Percentiles rank a stretch among this genome's conserved stretches.
These are phyloP conservation scores for Globomyces pollinis-pini DNA, from an alignment of 192 early-diverging fungal genomes.

Conservation along the genomic window DNA sequence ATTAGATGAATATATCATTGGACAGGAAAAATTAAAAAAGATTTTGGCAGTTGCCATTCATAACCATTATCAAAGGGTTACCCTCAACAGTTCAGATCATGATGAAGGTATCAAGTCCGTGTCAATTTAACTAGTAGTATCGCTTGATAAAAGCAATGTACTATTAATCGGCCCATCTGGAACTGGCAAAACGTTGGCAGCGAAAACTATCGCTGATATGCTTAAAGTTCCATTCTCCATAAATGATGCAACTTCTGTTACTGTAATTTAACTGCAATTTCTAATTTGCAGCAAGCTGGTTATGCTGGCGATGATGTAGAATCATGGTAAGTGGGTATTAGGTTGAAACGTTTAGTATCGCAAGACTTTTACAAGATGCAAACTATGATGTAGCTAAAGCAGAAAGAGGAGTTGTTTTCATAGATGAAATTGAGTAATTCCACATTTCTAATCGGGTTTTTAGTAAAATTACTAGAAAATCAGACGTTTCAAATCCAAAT, in stretches of 20 bases:
- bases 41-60: slow-evolving; percentile 76
- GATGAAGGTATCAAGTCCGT: slow-evolving; percentile 28
- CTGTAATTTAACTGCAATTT: no score
- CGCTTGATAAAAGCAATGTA: slow-evolving; percentile 89
- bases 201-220: slow-evolving; percentile 72
- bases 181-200: slow-evolving; percentile 78
- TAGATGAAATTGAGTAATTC: slow-evolving; percentile 93
- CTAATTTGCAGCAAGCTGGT: no score
- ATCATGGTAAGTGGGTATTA: no score
- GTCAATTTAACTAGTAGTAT: no score
- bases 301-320: slow-evolving; percentile 92
- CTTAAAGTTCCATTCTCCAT: slow-evolving; percentile 83
- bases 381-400: slow-evolving; percentile 81
- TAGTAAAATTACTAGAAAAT: slow-evolving; percentile 76
- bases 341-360: no score
- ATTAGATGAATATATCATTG: slow-evolving; percentile 80
- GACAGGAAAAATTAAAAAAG: slow-evolving; percentile 76
- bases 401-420: slow-evolving; percentile 82
- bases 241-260: slow-evolving; percentile 86
- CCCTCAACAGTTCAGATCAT: slow-evolving; percentile 40
- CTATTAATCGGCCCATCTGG: slow-evolving; percentile 80
- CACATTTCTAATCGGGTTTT: no score
- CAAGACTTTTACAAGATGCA: slow-evolving; percentile 73
- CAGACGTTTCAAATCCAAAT: slow-evolving; percentile 52
- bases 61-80: slow-evolving; percentile 75